Evolutionary conservation across 129 eudicot species (phyloP).

Genomic region (Glebionis coronaria): DNA sequence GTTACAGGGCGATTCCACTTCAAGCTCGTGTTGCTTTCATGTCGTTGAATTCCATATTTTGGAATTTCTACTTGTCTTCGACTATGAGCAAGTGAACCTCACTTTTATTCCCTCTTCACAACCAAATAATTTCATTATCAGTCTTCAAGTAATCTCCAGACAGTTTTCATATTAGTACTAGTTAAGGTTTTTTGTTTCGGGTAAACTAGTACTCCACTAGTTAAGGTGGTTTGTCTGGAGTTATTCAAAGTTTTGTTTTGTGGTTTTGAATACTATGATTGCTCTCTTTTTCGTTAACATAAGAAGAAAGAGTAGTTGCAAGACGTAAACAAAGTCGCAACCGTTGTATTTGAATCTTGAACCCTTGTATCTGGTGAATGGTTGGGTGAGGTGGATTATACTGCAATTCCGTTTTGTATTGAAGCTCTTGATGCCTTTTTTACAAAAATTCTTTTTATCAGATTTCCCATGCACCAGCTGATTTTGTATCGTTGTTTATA

Average conservation of each 20-base stretch:
- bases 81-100: slow-evolving; percentile 66
- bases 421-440: too few relatives aligned
- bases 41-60: slow-evolving; percentile 85
- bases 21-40: slow-evolving; percentile 97
- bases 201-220: too few relatives aligned
- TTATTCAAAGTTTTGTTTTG: not conserved
- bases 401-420: too few relatives aligned
- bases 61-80: slow-evolving; percentile 90
- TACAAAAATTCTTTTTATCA: too few relatives aligned
- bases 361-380: not conserved
- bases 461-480: too few relatives aligned
- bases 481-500: too few relatives aligned
- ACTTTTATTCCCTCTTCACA: not conserved
- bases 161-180: not conserved
- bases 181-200: too few relatives aligned
- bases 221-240: not conserved
- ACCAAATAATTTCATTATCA: not conserved
- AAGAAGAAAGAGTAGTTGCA: not conserved
- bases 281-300: not conserved
- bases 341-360: not conserved
- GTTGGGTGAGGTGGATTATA: too few relatives aligned
- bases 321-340: not conserved
- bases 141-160: not conserved
- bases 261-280: not conserved
- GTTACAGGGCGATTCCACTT: slow-evolving; percentile 85